phyloP scores from a whole-genome alignment of 129 eudicot genomes.

The carrot (Daucus carota) region DNA sequence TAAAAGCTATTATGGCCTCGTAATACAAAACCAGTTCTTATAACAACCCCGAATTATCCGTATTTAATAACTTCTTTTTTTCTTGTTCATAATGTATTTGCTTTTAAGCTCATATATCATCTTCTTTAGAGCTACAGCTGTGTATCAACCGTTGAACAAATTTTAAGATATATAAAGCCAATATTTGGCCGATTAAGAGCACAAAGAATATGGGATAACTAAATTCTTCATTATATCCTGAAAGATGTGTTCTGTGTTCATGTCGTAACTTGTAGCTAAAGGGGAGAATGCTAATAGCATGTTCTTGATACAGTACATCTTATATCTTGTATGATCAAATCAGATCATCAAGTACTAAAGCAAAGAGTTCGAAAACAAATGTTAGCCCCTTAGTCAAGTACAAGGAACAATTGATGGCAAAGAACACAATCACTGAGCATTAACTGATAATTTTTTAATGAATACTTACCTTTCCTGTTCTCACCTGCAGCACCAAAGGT shows the following conservation, averaged over 20 bases:
- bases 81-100: background rate
- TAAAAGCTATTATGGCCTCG: background rate
- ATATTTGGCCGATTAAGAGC: background rate
- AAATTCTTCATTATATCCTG: background rate
- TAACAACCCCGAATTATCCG: background rate
- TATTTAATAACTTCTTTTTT: no score
- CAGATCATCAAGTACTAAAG: background rate
- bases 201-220: background rate
- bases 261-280: background rate
- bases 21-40: background rate
- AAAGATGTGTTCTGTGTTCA: background rate
- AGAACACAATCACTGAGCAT: background rate
- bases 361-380: background rate
- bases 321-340: background rate
- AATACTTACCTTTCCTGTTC: background rate
- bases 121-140: background rate
- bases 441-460: background rate
- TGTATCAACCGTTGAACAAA: background rate
- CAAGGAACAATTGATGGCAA: background rate
- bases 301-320: background rate
- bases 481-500: slow-evolving; percentile 1
- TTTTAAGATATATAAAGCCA: background rate
- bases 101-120: background rate
- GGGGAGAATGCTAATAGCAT: background rate
- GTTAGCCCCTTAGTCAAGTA: background rate